phyloP scores from a whole-genome alignment of 306 rosid genomes.

The Vigna trinervia region DNA sequence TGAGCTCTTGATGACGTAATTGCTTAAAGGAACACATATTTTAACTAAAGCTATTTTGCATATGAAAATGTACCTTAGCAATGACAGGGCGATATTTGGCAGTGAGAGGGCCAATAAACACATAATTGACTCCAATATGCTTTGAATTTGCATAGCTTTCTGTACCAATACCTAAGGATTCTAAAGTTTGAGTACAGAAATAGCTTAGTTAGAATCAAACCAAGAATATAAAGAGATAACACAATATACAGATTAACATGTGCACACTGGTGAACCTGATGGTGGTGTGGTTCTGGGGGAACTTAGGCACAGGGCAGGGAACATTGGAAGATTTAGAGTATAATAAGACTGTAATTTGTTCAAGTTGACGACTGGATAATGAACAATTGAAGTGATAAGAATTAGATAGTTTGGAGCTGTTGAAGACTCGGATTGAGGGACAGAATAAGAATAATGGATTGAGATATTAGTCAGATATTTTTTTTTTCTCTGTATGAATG shows the following conservation, averaged over 20 bases:
- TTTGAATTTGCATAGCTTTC: conserved; percentile 35
- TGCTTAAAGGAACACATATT: too few relatives aligned
- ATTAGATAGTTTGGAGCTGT: conserved; percentile 18
- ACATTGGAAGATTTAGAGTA: conserved; percentile 52
- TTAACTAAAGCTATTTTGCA: neutral
- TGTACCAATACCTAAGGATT: conserved; percentile 25
- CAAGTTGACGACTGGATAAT: neutral
- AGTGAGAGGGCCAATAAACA: conserved; percentile 40
- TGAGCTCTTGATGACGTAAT: too few relatives aligned
- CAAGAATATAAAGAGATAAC: neutral
- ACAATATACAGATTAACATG: neutral
- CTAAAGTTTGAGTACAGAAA: neutral
- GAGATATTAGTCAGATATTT: conserved; percentile 40
- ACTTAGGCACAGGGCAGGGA: conserved; percentile 47
- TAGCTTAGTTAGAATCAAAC: conserved; percentile 28
- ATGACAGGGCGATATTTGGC: conserved; percentile 45
- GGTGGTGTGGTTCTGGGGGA: conserved; percentile 43
- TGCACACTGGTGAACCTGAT: conserved; percentile 50
- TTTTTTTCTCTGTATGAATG: neutral
- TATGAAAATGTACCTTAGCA: conserved; percentile 54
- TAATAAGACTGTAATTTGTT: conserved; percentile 10
- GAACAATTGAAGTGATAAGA: neutral
- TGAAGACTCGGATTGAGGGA: neutral
- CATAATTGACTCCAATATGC: conserved; percentile 37
- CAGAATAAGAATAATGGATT: neutral